Evolutionary conservation across 441 rosid species (phyloP), one percentile per base, ranked within the genome.

Genomic region (Mallotus repandus): DNA sequence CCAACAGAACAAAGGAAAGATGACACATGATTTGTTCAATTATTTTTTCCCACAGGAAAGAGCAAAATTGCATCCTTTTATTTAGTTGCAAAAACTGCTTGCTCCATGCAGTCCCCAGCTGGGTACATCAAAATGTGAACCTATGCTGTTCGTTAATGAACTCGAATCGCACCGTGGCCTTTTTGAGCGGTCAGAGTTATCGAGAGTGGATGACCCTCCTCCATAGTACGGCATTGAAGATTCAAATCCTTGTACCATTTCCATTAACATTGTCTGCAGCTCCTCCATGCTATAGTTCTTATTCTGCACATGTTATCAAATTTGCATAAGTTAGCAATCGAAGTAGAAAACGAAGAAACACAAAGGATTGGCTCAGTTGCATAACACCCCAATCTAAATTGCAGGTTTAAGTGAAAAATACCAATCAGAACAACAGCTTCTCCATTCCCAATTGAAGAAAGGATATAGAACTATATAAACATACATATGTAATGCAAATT

Each of bases 221-320:
- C 29, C 29, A 25, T 25, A 25, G 2, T 25, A 25, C 29, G 29
- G 2, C 29, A 1, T 25, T 55, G 85, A 58, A 43, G 82, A 52
- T 9, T 83, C 76, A n/a, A 89, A 89, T 9, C 81, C 91, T 66
- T 60, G 78, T 0, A 75, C 84, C 89, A 91, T 86, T 43, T 89
- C 98, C 70, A 65, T 32, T 0, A 91, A 73, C 96, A 91, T 91
- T 7, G 57, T 41, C 63, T 89, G 97, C 45, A 93, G 52, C 78
- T 90, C 96, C 76, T 84, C 91, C 81, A 89, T 77, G 71, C 84
- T 90, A 69, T 80, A 86, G 19, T 63, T 75, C 71, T 89, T 88
- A 0, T 79, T 80, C 94, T 89, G 89, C 77, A 48, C 2, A 21
- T 4, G 2, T 14, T 16, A 58, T 9, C 11, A 46, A 65, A 12